Evolutionary conservation across 2,329 filamentous ascomycete species (phyloP).

Genomic region (Huntiella bhutanensis): DNA sequence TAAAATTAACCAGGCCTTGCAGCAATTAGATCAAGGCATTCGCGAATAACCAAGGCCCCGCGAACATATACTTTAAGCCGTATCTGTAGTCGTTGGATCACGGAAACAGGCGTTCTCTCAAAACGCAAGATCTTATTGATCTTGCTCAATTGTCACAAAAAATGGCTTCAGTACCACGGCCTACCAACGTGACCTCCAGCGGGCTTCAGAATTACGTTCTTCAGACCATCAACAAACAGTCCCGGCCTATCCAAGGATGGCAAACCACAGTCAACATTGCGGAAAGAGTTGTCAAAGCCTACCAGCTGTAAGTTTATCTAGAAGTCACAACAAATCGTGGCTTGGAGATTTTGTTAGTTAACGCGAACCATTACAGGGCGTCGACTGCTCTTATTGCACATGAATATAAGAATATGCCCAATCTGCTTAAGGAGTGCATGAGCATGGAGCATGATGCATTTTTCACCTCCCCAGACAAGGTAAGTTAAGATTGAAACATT

Average conservation of each 20-base stretch:
- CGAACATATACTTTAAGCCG: no score
- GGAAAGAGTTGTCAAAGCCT: conserved; percentile 25
- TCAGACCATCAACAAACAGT: conserved; percentile 20
- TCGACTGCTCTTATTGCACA: neutral
- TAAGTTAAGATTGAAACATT: conserved; percentile 16
- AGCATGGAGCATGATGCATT: conserved; percentile 30
- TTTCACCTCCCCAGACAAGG: conserved; percentile 27
- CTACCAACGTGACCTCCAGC: no score
- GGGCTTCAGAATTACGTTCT: conserved; percentile 23
- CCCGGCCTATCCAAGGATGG: conserved; percentile 21
- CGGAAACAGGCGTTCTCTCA: no score
- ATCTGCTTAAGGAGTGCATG: conserved; percentile 19
- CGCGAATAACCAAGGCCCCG: no score
- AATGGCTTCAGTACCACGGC: no score
- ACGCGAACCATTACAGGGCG: neutral
- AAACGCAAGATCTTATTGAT: no score
- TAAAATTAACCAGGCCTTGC: no score
- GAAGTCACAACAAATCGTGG: neutral
- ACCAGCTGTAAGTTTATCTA: conserved; percentile 22
- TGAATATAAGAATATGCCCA: neutral
- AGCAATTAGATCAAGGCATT: no score
- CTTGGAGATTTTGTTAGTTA: neutral
- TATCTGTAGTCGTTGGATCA: no score
- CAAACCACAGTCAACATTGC: conserved; percentile 20
- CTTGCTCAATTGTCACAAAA: no score